Percentiles rank a stretch among this genome's conserved stretches.
Evolutionary conservation across 345 rosid genomes (phyloP).

Genomic region (Citrus sp.): DNA sequence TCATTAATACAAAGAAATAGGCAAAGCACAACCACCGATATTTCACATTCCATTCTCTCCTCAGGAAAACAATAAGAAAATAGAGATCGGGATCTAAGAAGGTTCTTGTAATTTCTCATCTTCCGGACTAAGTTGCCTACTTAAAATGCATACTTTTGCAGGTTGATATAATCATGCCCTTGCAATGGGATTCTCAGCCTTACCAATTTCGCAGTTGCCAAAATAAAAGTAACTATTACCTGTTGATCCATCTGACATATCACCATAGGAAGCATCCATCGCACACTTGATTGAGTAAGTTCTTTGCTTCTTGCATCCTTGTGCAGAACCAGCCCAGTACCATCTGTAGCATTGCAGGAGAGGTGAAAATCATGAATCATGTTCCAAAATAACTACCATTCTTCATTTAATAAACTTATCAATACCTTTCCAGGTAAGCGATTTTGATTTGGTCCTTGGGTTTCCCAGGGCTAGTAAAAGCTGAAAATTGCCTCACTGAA

Average conservation of each 20-base stretch:
- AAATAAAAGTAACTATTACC: slow-evolving; percentile 30
- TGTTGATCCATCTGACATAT: slow-evolving; percentile 45
- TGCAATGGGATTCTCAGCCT: neutral
- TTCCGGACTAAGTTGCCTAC: neutral
- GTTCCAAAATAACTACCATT: neutral
- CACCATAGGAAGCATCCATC: slow-evolving; percentile 80
- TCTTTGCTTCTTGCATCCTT: slow-evolving; percentile 25
- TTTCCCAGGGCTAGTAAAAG: slow-evolving; percentile 25
- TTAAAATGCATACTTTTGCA: neutral
- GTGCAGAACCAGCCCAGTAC: slow-evolving; percentile 25
- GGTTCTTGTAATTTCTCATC: neutral
- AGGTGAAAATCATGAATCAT: slow-evolving; percentile 3
- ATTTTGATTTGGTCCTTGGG: slow-evolving; percentile 19
- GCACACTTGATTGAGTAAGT: slow-evolving; percentile 43
- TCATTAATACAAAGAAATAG: neutral
- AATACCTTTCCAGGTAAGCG: slow-evolving; percentile 44
- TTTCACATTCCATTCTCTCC: slow-evolving; percentile 4
- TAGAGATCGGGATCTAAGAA: neutral
- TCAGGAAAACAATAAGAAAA: neutral
- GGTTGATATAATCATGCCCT: neutral
- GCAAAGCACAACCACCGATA: neutral
- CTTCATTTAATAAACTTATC: neutral
- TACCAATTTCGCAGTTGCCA: neutral
- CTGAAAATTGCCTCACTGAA: slow-evolving; percentile 29
- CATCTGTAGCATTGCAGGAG: slow-evolving; percentile 22